These are phyloP conservation scores for Trichosporon coremiiforme DNA, from an alignment of 1,284 basidiomycete species.

Conservation along the genomic window DNA sequence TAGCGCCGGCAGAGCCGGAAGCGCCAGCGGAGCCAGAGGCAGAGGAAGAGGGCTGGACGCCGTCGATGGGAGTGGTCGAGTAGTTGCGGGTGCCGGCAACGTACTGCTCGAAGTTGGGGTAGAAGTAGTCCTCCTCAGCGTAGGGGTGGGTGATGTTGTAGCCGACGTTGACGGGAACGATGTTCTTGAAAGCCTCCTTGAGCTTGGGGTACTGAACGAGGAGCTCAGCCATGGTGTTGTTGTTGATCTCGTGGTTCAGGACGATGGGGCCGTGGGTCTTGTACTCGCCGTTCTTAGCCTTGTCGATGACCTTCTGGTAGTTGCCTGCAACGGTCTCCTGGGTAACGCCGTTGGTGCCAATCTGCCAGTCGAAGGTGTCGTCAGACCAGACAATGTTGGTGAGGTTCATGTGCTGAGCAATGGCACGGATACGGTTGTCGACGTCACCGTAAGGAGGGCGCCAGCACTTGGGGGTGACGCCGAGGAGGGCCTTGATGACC, in stretches of 20 bases:
- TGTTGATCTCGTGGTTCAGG: constrained; percentile 59
- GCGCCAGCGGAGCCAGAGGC: neutral
- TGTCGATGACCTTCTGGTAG: constrained; percentile 57
- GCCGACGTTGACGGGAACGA: constrained; percentile 54
- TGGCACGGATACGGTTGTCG: constrained; percentile 61
- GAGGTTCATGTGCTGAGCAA: constrained; percentile 59
- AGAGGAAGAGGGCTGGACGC: constrained; percentile 8
- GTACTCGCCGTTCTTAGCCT: constrained; percentile 53
- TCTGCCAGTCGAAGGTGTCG: constrained; percentile 59
- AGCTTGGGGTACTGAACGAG: constrained; percentile 48
- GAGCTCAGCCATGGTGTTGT: constrained; percentile 54
- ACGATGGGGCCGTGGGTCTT: constrained; percentile 55
- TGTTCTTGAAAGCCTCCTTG: constrained; percentile 49
- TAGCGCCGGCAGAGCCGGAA: neutral
- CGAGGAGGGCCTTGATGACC: constrained; percentile 59
- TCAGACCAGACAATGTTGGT: constrained; percentile 60
- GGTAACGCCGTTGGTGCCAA: constrained; percentile 47
- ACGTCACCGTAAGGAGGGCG: constrained; percentile 60
- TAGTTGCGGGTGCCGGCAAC: constrained; percentile 22
- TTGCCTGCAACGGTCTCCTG: constrained; percentile 54
- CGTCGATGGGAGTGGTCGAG: constrained; percentile 3
- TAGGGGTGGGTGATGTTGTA: constrained; percentile 58
- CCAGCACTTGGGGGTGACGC: constrained; percentile 60
- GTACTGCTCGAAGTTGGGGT: constrained; percentile 43
- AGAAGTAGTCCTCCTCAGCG: constrained; percentile 56